Base-by-base conservation (phyloP, 2,329 filamentous ascomycete genomes). In the Penicillium oxalicum region DNA sequence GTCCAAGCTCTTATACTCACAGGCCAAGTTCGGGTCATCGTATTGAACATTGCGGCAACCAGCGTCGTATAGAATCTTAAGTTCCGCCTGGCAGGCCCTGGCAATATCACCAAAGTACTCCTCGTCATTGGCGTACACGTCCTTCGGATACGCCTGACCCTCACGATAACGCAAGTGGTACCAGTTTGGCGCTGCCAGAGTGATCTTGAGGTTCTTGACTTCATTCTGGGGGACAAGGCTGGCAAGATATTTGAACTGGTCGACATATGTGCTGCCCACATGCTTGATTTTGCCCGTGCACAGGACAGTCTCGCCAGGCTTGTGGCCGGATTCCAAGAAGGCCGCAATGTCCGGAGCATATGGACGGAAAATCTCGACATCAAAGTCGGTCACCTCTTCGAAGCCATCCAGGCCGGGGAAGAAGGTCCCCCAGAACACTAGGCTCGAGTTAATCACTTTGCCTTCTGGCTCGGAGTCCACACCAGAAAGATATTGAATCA, bases 161-260 rank as follows among this genome's bases (percentile, higher is more conserved):
- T 76, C 73, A 57, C 73, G 76, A 56, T 80, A 78, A 34, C 82
- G 76, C 61, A 85, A 74, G 66, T 88, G 84, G 63, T 86, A 87
- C 78, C 83, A 86, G 64, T 80, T 80, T 2, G 82, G 82, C 4
- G 82, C 80, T 13, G 82, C 79, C 59, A 87, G 71, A 13, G 83
- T 86, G 57, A 87, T 77, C 71, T 87, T 86, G 66, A 83, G 79
- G 54, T 84, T 80, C 54, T 80, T 79, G 60, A 83, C 79, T 47
- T 80, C 72, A 28, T 82, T 78, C 25, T 80, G 72, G 0, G 83
- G 77, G 0, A 87, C 74, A 7, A 79, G 64, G 43, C 67, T 75
- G 62, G 82, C 80, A 45, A 86, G 72, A 47, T 77, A 78, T 51
- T 81, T 76, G 56, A 82, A 79, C 61, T 84, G 78, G 33, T 77